Base-by-base conservation (phyloP, 1,284 basidiomycete genomes). In the Vanrija pseudolonga region DNA sequence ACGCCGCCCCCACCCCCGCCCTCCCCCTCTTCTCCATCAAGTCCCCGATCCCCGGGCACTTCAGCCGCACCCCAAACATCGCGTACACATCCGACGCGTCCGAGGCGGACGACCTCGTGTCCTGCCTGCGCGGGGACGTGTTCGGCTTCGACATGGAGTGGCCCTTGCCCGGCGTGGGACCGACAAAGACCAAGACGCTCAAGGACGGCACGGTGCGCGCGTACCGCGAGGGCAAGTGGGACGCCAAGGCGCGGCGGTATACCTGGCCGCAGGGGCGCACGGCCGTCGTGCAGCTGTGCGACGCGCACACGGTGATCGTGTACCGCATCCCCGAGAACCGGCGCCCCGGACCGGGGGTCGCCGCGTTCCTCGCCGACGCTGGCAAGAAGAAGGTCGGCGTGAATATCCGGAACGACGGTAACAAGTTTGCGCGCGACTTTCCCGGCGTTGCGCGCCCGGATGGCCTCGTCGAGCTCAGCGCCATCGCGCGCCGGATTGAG, bases 251-350 rank as follows among this genome's bases (percentile, higher is more conserved):
- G 45, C 50, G 54, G 14, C 56, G 45, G 17, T 62, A 57, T 15
- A 46, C 40, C 8, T 61, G 48, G n/a, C 54, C 47, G 8, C 64
- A 69, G 47, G 65, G 65, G 2, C 68, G 64, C 47, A 74, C 73
- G 3, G 75, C 73, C 0, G 50, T 78, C 32, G 62, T 75, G 12
- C 77, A 78, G 60, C 43, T 78, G 6, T 70, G 69, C 43, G 74
- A 77, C 60, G 65, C 66, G 19, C 53, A 60, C 26, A 61, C 71
- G 50, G 66, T 77, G 8, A 49, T 78, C 14, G 57, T 78, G 3
- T 62, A 76, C 1, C 77, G 77, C 38, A 51, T 78, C 6, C 62
- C 62, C 4, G 57, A 55, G 17, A 22, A 28, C 14, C 15, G 37
- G n/a, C 6, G 22, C 0, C 42, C 53, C 0, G 55, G 55, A 3